A percentile compares a stretch with the other conserved stretches of the same genome.
Conservation (phyloP, 495 filamentous ascomycete genomes). For the Aspergillus campestris region DNA sequence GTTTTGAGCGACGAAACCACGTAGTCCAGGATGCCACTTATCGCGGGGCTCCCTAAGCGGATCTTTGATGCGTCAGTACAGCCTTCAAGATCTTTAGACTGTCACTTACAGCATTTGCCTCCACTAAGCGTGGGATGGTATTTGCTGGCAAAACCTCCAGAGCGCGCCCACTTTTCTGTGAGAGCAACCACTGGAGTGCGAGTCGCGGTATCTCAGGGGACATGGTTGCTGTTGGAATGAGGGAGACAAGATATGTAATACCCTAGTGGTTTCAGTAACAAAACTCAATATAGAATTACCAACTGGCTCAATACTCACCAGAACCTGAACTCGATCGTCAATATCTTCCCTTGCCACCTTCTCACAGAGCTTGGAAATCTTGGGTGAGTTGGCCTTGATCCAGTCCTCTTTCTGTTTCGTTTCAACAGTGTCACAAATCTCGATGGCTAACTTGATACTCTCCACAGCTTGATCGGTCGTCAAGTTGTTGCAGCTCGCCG, state of each 20-base stretch:
- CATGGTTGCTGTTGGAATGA: constrained; percentile 16
- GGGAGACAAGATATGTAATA: constrained; percentile 25
- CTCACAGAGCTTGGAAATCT: constrained; percentile 43
- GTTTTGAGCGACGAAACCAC: constrained; percentile 15
- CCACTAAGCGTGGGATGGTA: constrained; percentile 17
- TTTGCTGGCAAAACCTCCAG: constrained; percentile 15
- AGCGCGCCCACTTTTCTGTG: constrained; percentile 15
- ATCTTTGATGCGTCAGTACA: constrained; percentile 10
- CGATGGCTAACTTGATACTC: constrained; percentile 41
- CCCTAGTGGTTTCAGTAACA: constrained; percentile 24
- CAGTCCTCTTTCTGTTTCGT: constrained; percentile 32
- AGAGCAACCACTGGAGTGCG: constrained; percentile 20
- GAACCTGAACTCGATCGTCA: constrained; percentile 31
- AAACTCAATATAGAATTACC: background rate
- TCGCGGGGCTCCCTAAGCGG: constrained; percentile 14
- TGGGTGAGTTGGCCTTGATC: constrained; percentile 31
- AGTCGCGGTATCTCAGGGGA: constrained; percentile 18
- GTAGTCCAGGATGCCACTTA: constrained; percentile 17
- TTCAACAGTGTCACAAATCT: constrained; percentile 38
- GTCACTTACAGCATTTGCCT: constrained; percentile 19
- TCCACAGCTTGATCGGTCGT: constrained; percentile 34
- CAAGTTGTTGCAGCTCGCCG: constrained; percentile 27
- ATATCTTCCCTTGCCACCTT: constrained; percentile 37
- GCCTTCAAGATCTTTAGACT: background rate
- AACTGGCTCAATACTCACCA: constrained; percentile 23